These are phyloP conservation scores for Mycena pura DNA, from an alignment of 768 basidiomycete genomes.

Conservation along the genomic window DNA sequence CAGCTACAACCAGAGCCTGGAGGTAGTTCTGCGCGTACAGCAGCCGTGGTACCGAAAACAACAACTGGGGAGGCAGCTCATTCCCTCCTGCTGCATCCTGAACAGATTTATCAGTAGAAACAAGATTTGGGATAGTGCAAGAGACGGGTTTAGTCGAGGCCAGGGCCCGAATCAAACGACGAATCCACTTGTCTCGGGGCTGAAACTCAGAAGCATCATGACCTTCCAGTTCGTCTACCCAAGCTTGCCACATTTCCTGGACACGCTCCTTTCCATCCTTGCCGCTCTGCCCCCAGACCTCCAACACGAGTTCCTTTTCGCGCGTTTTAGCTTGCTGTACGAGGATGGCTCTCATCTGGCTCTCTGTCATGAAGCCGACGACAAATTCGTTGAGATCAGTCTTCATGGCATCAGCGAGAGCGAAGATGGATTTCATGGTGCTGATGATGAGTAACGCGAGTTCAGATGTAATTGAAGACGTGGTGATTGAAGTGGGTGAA, in stretches of 20 bases:
- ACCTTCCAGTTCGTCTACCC: constrained; percentile 34
- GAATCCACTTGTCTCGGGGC: constrained; percentile 48
- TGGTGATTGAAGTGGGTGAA: constrained; percentile 31
- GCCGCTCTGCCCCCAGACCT: constrained; percentile 51
- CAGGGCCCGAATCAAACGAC: constrained; percentile 53
- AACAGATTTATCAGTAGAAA: neutral
- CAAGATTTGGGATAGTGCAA: constrained; percentile 37
- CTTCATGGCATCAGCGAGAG: constrained; percentile 69
- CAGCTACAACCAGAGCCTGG: constrained; percentile 72
- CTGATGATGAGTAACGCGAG: constrained; percentile 58
- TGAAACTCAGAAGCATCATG: constrained; percentile 9
- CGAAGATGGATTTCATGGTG: constrained; percentile 53
- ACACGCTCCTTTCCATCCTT: constrained; percentile 35
- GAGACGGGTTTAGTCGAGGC: constrained; percentile 45
- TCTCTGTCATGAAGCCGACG: constrained; percentile 70
- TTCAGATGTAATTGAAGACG: constrained; percentile 31
- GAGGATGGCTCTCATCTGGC: constrained; percentile 57
- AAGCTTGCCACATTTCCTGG: constrained; percentile 41
- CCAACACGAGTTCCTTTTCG: constrained; percentile 62
- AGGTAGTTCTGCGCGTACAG: constrained; percentile 70
- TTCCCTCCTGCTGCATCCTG: constrained; percentile 38
- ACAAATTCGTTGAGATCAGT: constrained; percentile 70
- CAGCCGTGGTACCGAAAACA: constrained; percentile 61
- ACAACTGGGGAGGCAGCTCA: constrained; percentile 67
- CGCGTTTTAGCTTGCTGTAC: constrained; percentile 57